Percentiles rank a stretch among this genome's conserved stretches.
Evolutionary conservation across 441 rosid species (phyloP).

Genomic region (Biscutella laevigata): DNA sequence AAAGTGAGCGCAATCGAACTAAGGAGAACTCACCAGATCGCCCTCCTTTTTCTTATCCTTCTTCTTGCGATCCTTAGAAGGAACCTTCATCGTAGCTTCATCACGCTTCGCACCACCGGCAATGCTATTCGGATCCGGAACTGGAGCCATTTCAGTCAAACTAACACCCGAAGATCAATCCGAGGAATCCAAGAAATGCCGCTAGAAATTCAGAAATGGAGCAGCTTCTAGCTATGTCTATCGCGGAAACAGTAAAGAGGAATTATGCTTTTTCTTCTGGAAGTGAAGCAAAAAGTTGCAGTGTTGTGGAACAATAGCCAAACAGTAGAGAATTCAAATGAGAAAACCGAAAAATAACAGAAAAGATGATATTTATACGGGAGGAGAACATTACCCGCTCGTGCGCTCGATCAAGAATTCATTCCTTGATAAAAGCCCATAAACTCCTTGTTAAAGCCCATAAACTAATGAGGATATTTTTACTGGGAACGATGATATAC

Average conservation of each 20-base stretch:
- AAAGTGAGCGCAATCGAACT: neutral
- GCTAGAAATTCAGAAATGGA: neutral
- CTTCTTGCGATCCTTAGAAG: conserved; percentile 79
- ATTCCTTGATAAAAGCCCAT: no score
- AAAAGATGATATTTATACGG: no score
- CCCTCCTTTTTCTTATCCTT: conserved; percentile 83
- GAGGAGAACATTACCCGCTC: no score
- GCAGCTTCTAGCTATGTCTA: neutral
- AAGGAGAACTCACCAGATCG: conserved; percentile 50
- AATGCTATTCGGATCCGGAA: conserved; percentile 37
- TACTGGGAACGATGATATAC: no score
- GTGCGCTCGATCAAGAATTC: no score
- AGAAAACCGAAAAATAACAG: no score
- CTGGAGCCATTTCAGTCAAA: conserved; percentile 31
- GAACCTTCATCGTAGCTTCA: conserved; percentile 53
- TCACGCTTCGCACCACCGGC: conserved; percentile 42
- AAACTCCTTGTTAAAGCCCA: no score
- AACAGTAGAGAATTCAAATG: no score
- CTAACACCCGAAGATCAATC: conserved; percentile 10
- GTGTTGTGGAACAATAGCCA: no score
- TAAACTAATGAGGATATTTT: no score
- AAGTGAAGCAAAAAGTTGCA: no score
- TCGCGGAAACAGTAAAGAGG: conserved; percentile 13
- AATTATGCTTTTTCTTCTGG: no score
- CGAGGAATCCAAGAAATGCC: neutral